Evolutionary conservation across 768 basidiomycete genomes (phyloP).

Genomic region (Mycena olivaceomarginata): DNA sequence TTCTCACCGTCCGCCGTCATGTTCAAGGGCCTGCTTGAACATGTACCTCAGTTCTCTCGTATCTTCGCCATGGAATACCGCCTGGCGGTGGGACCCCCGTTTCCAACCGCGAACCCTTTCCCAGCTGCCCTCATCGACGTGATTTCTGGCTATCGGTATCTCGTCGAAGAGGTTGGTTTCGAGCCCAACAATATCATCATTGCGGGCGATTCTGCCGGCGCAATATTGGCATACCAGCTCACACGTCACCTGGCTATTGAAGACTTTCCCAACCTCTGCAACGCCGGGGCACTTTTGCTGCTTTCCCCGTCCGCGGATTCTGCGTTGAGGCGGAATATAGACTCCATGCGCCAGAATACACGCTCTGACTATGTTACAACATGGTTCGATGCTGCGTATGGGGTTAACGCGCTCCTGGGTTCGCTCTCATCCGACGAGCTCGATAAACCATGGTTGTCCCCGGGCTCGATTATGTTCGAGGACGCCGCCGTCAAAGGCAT

Average conservation of each 20-base stretch:
- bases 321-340: neutral
- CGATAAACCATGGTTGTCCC: conserved; percentile 35
- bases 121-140: conserved; percentile 74
- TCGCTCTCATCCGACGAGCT: conserved; percentile 27
- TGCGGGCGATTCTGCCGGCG: conserved; percentile 75
- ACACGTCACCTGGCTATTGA: conserved; percentile 55
- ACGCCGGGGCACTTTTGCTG: conserved; percentile 55
- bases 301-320: conserved; percentile 55
- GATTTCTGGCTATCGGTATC: conserved; percentile 70
- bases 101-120: conserved; percentile 60
- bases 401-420: conserved; percentile 22
- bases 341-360: conserved; percentile 36
- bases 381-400: conserved; percentile 24
- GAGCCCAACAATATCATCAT: conserved; percentile 65
- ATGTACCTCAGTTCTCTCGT: conserved; percentile 43
- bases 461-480: conserved; percentile 33
- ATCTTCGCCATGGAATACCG: conserved; percentile 70
- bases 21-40: conserved; percentile 40
- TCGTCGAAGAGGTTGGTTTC: conserved; percentile 65
- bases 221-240: conserved; percentile 65
- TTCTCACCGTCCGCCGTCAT: conserved; percentile 10
- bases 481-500: conserved; percentile 27
- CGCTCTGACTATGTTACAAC: conserved; percentile 27
- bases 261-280: conserved; percentile 31
- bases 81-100: conserved; percentile 56